phyloP scores from a whole-genome alignment of 1,284 basidiomycete species.

The Cryptococcus sp. region DNA sequence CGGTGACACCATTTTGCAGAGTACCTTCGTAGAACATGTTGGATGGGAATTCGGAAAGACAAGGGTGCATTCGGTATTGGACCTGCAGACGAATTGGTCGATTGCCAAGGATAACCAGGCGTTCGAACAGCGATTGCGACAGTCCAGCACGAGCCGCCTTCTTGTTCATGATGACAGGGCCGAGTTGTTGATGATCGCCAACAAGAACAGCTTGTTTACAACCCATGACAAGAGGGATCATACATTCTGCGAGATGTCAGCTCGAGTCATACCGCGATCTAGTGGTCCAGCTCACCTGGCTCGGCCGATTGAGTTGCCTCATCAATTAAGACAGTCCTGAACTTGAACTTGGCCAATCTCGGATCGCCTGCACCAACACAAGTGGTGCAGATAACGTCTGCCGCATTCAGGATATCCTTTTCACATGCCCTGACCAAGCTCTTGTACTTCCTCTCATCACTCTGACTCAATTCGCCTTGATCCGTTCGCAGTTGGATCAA shows the following conservation, averaged over 20 bases:
- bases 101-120: slow-evolving; percentile 91
- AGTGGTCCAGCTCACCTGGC: slow-evolving; percentile 66
- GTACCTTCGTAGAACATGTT: slow-evolving; percentile 99
- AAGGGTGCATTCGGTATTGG: slow-evolving; percentile 99
- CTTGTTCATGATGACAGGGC: slow-evolving; percentile 99
- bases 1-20: slow-evolving; percentile 97
- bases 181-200: slow-evolving; percentile 96
- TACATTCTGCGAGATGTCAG: slow-evolving; percentile 72
- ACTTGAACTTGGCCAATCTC: slow-evolving; percentile 92
- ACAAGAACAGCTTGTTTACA: slow-evolving; percentile 99
- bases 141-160: slow-evolving; percentile 96
- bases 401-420: slow-evolving; percentile 91
- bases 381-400: slow-evolving; percentile 98
- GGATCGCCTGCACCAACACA: slow-evolving; percentile 98
- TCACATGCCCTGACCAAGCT: slow-evolving; percentile 91
- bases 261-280: slow-evolving; percentile 13
- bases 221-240: slow-evolving; percentile 97
- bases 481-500: slow-evolving; percentile 96
- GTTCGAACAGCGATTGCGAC: slow-evolving; percentile 96
- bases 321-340: slow-evolving; percentile 96
- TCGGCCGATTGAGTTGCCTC: slow-evolving; percentile 98
- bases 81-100: slow-evolving; percentile 97
- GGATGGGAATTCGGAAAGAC: slow-evolving; percentile 97
- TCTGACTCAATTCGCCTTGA: slow-evolving; percentile 93
- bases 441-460: slow-evolving; percentile 98